Evolutionary conservation across 768 basidiomycete species (phyloP).

Genomic region (Tricholoma flavovirens): DNA sequence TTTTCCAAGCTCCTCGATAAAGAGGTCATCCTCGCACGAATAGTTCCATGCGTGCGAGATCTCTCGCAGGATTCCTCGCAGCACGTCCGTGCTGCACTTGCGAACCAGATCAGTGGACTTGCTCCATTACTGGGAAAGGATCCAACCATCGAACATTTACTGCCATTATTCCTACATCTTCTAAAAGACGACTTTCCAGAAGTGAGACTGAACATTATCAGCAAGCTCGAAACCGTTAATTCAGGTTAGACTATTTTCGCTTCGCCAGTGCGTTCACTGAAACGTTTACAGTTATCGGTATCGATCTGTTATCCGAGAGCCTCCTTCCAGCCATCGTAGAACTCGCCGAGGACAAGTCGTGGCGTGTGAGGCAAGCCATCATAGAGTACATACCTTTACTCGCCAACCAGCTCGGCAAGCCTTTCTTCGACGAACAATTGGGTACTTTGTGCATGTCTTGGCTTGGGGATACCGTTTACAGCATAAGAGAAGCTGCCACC

Average conservation of each 20-base stretch:
- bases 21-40: conserved; percentile 87
- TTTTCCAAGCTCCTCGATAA: conserved; percentile 92
- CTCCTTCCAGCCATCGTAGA: conserved; percentile 97
- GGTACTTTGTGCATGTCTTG: conserved; percentile 98
- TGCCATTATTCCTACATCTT: conserved; percentile 92
- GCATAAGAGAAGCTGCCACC: conserved; percentile 97
- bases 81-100: conserved; percentile 95
- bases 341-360: conserved; percentile 98
- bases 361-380: conserved; percentile 99
- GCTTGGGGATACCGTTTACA: conserved; percentile 97
- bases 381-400: conserved; percentile 99
- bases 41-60: conserved; percentile 93
- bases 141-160: conserved; percentile 91
- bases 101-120: conserved; percentile 92
- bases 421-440: conserved; percentile 97
- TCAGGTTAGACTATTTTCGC: conserved; percentile 49
- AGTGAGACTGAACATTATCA: conserved; percentile 95
- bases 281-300: conserved; percentile 78
- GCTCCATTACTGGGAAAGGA: conserved; percentile 92
- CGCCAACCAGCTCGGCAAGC: conserved; percentile 93
- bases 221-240: conserved; percentile 96
- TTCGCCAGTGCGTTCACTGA: conserved; percentile 14
- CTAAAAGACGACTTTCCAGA: conserved; percentile 99
- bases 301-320: conserved; percentile 89
- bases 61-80: conserved; percentile 91